Conservation (phyloP, 2,329 filamentous ascomycete species). For the Ophiosphaerella herpotricha region DNA sequence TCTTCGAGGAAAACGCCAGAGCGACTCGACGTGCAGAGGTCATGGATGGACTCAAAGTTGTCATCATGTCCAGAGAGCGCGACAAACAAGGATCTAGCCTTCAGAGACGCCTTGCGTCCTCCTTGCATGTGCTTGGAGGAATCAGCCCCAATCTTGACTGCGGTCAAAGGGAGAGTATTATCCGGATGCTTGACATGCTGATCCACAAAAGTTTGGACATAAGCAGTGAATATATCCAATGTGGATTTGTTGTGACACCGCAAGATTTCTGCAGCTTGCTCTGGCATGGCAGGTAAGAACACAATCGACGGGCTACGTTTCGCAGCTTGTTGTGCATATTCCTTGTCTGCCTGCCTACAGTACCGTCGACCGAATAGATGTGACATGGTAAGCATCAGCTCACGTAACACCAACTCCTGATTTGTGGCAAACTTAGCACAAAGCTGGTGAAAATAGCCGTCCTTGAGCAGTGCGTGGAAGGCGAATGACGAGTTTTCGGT, state of each 20-base stretch:
- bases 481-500: constrained; percentile 77
- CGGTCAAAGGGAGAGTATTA: constrained; percentile 62
- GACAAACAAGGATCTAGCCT: constrained; percentile 69
- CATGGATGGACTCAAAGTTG: constrained; percentile 65
- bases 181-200: constrained; percentile 65
- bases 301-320: constrained; percentile 67
- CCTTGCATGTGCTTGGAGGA: constrained; percentile 17
- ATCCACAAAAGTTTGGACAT: constrained; percentile 70
- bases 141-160: constrained; percentile 50
- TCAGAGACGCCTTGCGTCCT: constrained; percentile 45
- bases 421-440: constrained; percentile 62
- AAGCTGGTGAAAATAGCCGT: constrained; percentile 70
- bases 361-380: constrained; percentile 71
- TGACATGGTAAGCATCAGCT: constrained; percentile 69
- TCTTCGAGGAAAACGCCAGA: constrained; percentile 75
- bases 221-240: constrained; percentile 67
- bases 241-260: constrained; percentile 68
- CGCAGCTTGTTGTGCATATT: constrained; percentile 55
- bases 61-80: constrained; percentile 72
- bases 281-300: constrained; percentile 67
- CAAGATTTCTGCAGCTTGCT: constrained; percentile 61
- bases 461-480: constrained; percentile 73
- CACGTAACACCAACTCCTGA: constrained; percentile 57
- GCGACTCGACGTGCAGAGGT: constrained; percentile 69
- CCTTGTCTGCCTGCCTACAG: constrained; percentile 52